These are phyloP conservation scores for Heterobasidion parviporum DNA, from an alignment of 1,284 basidiomycete species.

Conservation along the genomic window DNA sequence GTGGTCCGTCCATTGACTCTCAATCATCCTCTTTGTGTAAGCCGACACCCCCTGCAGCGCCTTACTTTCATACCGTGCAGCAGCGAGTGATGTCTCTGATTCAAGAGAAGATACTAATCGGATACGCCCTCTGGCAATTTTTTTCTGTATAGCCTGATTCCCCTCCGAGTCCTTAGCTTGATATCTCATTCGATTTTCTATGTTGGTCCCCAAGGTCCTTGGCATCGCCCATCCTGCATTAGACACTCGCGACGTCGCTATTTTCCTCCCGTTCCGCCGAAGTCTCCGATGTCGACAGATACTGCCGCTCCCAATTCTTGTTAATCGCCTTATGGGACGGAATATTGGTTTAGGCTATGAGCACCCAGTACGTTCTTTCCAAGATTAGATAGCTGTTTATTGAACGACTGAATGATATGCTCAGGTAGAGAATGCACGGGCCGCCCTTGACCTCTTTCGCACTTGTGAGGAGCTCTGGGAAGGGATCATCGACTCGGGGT, in stretches of 20 bases:
- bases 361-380: slow-evolving; percentile 34
- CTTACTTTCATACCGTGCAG: slow-evolving; percentile 39
- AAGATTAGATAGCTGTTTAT: background rate
- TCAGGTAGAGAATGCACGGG: slow-evolving; percentile 45
- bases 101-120: slow-evolving; percentile 42
- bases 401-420: too few species aligned
- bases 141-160: slow-evolving; percentile 33
- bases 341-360: slow-evolving; percentile 39
- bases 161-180: slow-evolving; percentile 2
- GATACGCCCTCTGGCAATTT: slow-evolving; percentile 47
- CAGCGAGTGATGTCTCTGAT: slow-evolving; percentile 34
- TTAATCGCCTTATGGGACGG: slow-evolving; percentile 43
- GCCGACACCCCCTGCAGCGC: slow-evolving; percentile 24
- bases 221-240: slow-evolving; percentile 44
- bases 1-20: slow-evolving; percentile 24
- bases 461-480: slow-evolving; percentile 45
- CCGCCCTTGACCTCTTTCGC: slow-evolving; percentile 47
- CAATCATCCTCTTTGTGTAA: background rate
- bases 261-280: slow-evolving; percentile 45
- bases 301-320: slow-evolving; percentile 36
- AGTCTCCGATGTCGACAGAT: slow-evolving; percentile 29
- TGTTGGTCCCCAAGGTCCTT: slow-evolving; percentile 30
- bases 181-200: background rate
- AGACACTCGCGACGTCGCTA: slow-evolving; percentile 46
- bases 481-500: slow-evolving; percentile 32